Percentiles rank a stretch among this genome's conserved stretches.
These are phyloP conservation scores for Xylaria bambusicola DNA, from an alignment of 495 filamentous ascomycete genomes.

Conservation along the genomic window DNA sequence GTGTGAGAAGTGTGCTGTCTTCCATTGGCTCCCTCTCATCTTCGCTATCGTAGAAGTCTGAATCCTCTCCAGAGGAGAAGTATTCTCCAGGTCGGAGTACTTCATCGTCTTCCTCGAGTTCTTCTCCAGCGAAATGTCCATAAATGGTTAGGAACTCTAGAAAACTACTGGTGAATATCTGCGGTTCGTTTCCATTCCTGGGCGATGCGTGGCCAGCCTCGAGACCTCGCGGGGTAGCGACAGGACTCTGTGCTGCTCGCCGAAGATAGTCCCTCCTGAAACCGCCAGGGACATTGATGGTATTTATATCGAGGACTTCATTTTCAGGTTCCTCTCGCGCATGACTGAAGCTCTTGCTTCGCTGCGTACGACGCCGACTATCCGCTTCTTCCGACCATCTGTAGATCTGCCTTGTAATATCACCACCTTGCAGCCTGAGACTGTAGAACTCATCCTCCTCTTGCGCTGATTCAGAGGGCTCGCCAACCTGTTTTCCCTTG, in stretches of 20 bases:
- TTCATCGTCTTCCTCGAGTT: slow-evolving; percentile 94
- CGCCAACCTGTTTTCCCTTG: slow-evolving; percentile 52
- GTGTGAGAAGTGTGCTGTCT: slow-evolving; percentile 75
- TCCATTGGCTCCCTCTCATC: slow-evolving; percentile 76
- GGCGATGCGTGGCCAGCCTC: slow-evolving; percentile 42
- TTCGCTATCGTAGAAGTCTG: slow-evolving; percentile 51
- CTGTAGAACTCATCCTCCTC: slow-evolving; percentile 86
- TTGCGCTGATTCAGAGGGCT: slow-evolving; percentile 45
- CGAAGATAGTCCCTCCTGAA: slow-evolving; percentile 88
- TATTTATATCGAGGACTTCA: slow-evolving; percentile 77
- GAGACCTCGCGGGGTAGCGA: slow-evolving; percentile 45
- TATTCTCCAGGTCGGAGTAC: slow-evolving; percentile 81
- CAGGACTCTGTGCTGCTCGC: slow-evolving; percentile 62
- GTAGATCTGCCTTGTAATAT: slow-evolving; percentile 92
- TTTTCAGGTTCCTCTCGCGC: slow-evolving; percentile 74
- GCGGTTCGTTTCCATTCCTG: slow-evolving; percentile 49
- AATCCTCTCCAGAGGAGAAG: slow-evolving; percentile 70
- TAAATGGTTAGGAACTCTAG: slow-evolving; percentile 93
- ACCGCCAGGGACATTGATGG: slow-evolving; percentile 88
- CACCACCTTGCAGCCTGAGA: slow-evolving; percentile 85
- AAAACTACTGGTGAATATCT: slow-evolving; percentile 84
- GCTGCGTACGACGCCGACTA: slow-evolving; percentile 58
- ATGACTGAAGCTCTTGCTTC: slow-evolving; percentile 84
- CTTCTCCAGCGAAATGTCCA: slow-evolving; percentile 95
- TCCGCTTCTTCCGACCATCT: slow-evolving; percentile 86